phyloP scores from a whole-genome alignment of 2,329 filamentous ascomycete species.

The Aspergillus neotritici region DNA sequence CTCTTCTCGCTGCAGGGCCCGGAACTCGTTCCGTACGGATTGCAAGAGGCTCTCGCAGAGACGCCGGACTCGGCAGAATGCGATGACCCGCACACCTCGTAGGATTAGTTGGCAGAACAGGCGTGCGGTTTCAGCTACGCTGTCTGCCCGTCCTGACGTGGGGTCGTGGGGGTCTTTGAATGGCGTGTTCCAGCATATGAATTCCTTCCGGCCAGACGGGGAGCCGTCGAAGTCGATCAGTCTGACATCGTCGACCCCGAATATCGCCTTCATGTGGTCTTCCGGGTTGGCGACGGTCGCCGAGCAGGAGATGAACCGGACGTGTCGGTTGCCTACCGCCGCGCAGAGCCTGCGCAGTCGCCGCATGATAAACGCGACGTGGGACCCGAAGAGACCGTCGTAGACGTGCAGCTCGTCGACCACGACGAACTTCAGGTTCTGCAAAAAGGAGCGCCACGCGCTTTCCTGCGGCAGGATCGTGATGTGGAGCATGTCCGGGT shows the following conservation, averaged over 20 bases:
- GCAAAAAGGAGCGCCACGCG: conserved; percentile 79
- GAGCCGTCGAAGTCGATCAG: conserved; percentile 89
- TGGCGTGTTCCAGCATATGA: conserved; percentile 96
- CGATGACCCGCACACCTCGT: conserved; percentile 83
- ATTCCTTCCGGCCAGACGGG: conserved; percentile 87
- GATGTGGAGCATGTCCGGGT: conserved; percentile 95
- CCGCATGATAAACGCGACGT: conserved; percentile 92
- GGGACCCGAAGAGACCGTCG: conserved; percentile 88
- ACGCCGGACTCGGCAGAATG: conserved; percentile 82
- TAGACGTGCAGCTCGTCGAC: conserved; percentile 93
- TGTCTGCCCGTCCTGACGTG: conserved; percentile 76
- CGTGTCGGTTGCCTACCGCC: conserved; percentile 74
- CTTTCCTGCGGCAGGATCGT: conserved; percentile 90
- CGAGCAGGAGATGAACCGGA: conserved; percentile 93
- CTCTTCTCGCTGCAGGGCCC: conserved; percentile 65
- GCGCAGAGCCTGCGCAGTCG: conserved; percentile 81
- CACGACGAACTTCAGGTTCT: conserved; percentile 85
- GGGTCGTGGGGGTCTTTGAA: conserved; percentile 85
- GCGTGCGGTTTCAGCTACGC: conserved; percentile 77
- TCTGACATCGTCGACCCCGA: conserved; percentile 74
- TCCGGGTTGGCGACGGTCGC: conserved; percentile 91
- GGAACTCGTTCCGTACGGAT: conserved; percentile 72
- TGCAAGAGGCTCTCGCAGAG: conserved; percentile 80
- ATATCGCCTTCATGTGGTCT: conserved; percentile 90
- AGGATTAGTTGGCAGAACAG: conserved; percentile 87